A percentile compares a stretch with the other conserved stretches of the same genome.
Conservation (phyloP, 2,329 filamentous ascomycete species). For the Trichoderma polysporum region DNA sequence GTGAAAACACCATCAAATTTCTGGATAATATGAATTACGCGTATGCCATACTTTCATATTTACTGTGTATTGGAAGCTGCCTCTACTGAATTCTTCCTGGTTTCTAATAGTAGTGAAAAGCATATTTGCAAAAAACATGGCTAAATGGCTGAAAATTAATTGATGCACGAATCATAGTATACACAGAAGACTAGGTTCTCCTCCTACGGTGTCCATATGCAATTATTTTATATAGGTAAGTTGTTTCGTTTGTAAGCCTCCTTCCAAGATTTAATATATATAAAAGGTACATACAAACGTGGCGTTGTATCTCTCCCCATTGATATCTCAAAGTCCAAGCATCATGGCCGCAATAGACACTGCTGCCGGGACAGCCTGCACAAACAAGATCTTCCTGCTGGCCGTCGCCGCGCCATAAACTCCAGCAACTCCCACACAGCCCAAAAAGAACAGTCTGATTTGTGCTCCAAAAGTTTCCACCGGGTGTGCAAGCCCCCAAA, state of each 20-base stretch:
- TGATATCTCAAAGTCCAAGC: slow-evolving; percentile 4
- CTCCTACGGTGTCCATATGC: neutral
- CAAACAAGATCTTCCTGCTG: slow-evolving; percentile 41
- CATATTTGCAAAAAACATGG: neutral
- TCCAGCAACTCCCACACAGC: slow-evolving; percentile 46
- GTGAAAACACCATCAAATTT: neutral
- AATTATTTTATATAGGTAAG: neutral
- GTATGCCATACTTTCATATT: neutral
- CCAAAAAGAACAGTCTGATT: slow-evolving; percentile 49
- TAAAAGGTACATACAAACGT: neutral
- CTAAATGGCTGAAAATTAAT: too few relatives aligned
- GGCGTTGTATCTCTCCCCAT: neutral
- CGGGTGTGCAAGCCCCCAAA: slow-evolving; percentile 49
- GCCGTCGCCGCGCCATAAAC: slow-evolving; percentile 45
- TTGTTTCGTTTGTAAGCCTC: neutral
- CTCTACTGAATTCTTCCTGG: neutral
- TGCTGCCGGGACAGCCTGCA: slow-evolving; percentile 40
- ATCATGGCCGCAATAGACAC: slow-evolving; percentile 5
- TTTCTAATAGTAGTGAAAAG: neutral
- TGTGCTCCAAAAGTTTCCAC: slow-evolving; percentile 42
- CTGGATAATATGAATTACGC: too few relatives aligned
- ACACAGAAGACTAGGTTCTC: too few relatives aligned
- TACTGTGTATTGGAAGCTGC: too few relatives aligned
- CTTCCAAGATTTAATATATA: neutral
- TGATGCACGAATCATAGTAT: too few relatives aligned